phyloP scores from a whole-genome alignment of 441 rosid species.

The Gossypium gossypioides region DNA sequence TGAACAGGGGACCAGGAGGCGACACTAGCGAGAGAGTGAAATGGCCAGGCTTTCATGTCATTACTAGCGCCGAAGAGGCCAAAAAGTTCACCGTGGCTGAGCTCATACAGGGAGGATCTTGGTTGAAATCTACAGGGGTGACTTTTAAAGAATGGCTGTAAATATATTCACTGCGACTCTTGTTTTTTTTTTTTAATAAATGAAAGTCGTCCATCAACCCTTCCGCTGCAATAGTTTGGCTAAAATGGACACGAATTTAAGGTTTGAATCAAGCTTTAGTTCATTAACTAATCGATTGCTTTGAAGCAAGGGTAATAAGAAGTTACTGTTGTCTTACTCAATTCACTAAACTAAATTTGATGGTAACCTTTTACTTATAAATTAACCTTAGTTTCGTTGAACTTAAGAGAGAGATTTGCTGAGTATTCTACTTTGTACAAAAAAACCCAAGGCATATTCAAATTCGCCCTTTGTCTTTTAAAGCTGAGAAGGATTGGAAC shows the following conservation, averaged over 20 bases:
- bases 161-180: not conserved
- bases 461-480: not conserved
- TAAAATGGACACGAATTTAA: not conserved
- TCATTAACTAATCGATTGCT: conserved; percentile 4
- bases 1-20: conserved; percentile 49
- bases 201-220: not conserved
- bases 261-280: not conserved
- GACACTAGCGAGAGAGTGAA: conserved; percentile 52
- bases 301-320: conserved; percentile 1
- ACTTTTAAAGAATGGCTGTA: conserved; percentile 43
- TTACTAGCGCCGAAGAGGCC: conserved; percentile 38
- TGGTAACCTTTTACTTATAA: not conserved
- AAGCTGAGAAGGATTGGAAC: not conserved
- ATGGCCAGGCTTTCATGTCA: conserved; percentile 48
- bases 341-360: not conserved
- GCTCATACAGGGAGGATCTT: conserved; percentile 48
- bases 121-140: conserved; percentile 56
- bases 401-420: not conserved
- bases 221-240: not conserved
- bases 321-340: not conserved
- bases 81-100: conserved; percentile 51
- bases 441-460: not conserved
- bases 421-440: not conserved
- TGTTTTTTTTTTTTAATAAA: not conserved
- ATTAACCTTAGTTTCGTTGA: not conserved